Evolutionary conservation across 2,329 filamentous ascomycete species (phyloP), one percentile per base, ranked within the genome.

Genomic region (Nigrograna mackinnonii): DNA sequence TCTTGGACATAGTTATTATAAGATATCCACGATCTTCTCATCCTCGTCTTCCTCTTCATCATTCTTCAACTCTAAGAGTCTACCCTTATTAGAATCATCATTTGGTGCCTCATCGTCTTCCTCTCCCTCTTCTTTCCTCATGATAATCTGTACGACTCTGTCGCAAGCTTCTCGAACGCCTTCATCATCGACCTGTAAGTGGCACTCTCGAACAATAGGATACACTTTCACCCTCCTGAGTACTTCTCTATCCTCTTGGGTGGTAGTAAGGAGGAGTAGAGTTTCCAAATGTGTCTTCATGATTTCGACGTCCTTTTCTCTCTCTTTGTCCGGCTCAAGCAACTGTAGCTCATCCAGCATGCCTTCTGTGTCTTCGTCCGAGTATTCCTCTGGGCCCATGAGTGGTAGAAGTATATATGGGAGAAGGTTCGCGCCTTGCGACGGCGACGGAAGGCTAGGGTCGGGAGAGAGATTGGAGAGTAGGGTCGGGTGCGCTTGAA

Each of bases 301-400:
- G 50, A 96, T 94, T 35, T 82, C 80, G 13, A 72, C 68, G 58
- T 96, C 89, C 3, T 78, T 68, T 51, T 99, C 94, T 30, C 92
- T 82, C 69, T 86, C 77, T 76, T 99, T 97, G 62, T 96, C 91
- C 0, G 91, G 87, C 0, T 91, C 87, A 9, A 97, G 77, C 0
- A 97, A 79, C 70, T 97, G 92, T 49, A 96, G 76, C 65, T 97
- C 94, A 0, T 91, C 85, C 9, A 95, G 77, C 90, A 99, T 95
- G 28, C 79, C 83, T 62, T 90, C 79, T 44, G 82, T 87, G 54
- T 99, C 94, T 34, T 96, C 90, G 24, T 91, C 88, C 14, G 85
- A 78, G 64, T 92, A 96, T 62, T 94, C 89, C 66, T 97, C 94
- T 22, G 80, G 84, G 0, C 92, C 92, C 58, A 87, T 92, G 35